These are phyloP conservation scores for Acrocalymma vagum DNA, from an alignment of 2,329 filamentous ascomycete species.

Conservation along the genomic window DNA sequence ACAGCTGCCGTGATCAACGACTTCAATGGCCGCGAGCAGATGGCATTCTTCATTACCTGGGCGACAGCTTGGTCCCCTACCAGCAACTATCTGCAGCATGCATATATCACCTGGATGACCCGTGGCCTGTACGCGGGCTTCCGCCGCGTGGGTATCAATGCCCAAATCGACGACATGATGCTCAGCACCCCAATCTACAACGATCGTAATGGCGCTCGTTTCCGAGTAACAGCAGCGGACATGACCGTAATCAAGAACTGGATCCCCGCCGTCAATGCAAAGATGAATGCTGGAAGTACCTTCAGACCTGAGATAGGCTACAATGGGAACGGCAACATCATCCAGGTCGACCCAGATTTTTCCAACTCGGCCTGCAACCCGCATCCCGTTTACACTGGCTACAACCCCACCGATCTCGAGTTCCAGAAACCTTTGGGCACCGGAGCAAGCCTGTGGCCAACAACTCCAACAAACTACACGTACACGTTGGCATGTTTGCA, in stretches of 20 bases:
- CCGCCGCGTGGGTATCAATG: constrained; percentile 61
- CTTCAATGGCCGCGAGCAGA: constrained; percentile 59
- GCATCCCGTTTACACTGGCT: constrained; percentile 2
- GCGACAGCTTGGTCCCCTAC: constrained; percentile 57
- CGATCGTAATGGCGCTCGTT: constrained; percentile 51
- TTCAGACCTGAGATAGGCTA: constrained; percentile 35
- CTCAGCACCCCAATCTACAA: constrained; percentile 51
- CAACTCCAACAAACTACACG: constrained; percentile 49
- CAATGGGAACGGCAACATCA: constrained; percentile 41
- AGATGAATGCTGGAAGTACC: constrained; percentile 26
- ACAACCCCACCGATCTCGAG: constrained; percentile 41
- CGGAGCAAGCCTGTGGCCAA: constrained; percentile 43
- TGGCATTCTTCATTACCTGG: constrained; percentile 66
- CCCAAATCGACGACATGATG: constrained; percentile 69
- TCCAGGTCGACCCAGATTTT: constrained; percentile 24
- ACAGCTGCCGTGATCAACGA: constrained; percentile 67
- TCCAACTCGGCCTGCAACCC: constrained; percentile 34
- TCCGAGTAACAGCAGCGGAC: constrained; percentile 51
- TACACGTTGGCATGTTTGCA: constrained; percentile 58
- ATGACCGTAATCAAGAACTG: constrained; percentile 29
- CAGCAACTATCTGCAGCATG: constrained; percentile 65
- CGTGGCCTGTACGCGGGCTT: constrained; percentile 64
- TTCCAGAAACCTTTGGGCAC: constrained; percentile 52
- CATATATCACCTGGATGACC: constrained; percentile 68
- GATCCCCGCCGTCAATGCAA: constrained; percentile 29